phyloP scores from a whole-genome alignment of 495 filamentous ascomycete species.

The Hypoxylon cercidicola region DNA sequence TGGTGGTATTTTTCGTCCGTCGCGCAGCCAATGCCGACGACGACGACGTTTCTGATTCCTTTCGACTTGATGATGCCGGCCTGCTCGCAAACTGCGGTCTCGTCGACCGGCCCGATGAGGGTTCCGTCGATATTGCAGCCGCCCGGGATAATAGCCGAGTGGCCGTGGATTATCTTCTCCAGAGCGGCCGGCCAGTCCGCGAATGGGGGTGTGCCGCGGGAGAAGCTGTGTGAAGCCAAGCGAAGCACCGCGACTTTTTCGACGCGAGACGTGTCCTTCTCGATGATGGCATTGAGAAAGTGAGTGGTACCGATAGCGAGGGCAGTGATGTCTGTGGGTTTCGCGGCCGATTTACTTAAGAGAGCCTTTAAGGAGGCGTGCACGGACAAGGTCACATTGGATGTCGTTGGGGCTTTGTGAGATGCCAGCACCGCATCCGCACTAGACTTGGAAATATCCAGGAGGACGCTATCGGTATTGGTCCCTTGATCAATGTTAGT shows the following conservation, averaged over 20 bases:
- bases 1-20: constrained; percentile 49
- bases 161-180: constrained; percentile 49
- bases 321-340: constrained; percentile 50
- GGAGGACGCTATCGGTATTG: constrained; percentile 33
- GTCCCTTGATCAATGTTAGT: constrained; percentile 20
- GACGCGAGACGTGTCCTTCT: constrained; percentile 57
- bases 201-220: constrained; percentile 56
- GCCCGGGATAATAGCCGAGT: constrained; percentile 53
- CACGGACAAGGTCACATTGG: constrained; percentile 59
- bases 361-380: constrained; percentile 51
- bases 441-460: constrained; percentile 24
- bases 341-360: constrained; percentile 46
- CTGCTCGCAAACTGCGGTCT: constrained; percentile 45
- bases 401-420: constrained; percentile 45
- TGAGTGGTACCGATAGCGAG: constrained; percentile 65
- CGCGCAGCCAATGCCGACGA: constrained; percentile 55
- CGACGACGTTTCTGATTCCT: constrained; percentile 48
- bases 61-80: constrained; percentile 47
- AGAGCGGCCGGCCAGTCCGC: constrained; percentile 52
- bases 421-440: constrained; percentile 32
- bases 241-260: constrained; percentile 62
- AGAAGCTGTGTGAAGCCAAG: constrained; percentile 56
- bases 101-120: constrained; percentile 45
- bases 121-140: constrained; percentile 56
- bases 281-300: constrained; percentile 66